Percentiles rank a stretch among this genome's conserved stretches.
Evolutionary conservation across 2,329 filamentous ascomycete genomes (phyloP).

Genomic region (Claviceps purpurea): DNA sequence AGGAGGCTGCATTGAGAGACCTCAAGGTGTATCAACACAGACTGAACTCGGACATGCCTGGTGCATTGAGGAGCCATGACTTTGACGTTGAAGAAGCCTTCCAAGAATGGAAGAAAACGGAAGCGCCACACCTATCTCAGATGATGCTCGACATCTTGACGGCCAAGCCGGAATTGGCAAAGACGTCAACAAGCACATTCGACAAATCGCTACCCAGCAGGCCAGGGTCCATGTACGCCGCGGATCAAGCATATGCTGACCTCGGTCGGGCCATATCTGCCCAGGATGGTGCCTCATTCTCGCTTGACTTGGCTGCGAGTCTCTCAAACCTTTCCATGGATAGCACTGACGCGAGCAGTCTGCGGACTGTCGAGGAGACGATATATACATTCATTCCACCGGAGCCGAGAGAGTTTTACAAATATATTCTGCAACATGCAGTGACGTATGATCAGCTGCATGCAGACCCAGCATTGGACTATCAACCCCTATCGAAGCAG

Average conservation of each 20-base stretch:
- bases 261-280: slow-evolving; percentile 37
- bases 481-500: slow-evolving; percentile 54
- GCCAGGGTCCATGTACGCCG: slow-evolving; percentile 29
- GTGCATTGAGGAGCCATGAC: slow-evolving; percentile 68
- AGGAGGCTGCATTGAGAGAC: slow-evolving; percentile 79
- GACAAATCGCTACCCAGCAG: slow-evolving; percentile 44
- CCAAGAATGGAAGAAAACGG: slow-evolving; percentile 81
- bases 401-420: slow-evolving; percentile 72
- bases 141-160: slow-evolving; percentile 89
- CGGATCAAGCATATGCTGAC: slow-evolving; percentile 40
- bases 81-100: slow-evolving; percentile 86
- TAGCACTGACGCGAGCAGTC: slow-evolving; percentile 36
- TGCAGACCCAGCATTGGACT: slow-evolving; percentile 34
- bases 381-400: slow-evolving; percentile 83
- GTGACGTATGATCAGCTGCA: slow-evolving; percentile 52
- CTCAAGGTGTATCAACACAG: slow-evolving; percentile 88
- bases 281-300: slow-evolving; percentile 27
- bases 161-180: slow-evolving; percentile 72
- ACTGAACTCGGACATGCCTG: slow-evolving; percentile 64
- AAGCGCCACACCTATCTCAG: slow-evolving; percentile 73
- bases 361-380: slow-evolving; percentile 44
- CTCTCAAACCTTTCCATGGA: slow-evolving; percentile 49
- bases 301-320: slow-evolving; percentile 54
- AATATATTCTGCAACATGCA: slow-evolving; percentile 66
- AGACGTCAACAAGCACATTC: slow-evolving; percentile 48